Conservation (phyloP, 805 yeast genomes). For the Ogataea ganodermae region DNA sequence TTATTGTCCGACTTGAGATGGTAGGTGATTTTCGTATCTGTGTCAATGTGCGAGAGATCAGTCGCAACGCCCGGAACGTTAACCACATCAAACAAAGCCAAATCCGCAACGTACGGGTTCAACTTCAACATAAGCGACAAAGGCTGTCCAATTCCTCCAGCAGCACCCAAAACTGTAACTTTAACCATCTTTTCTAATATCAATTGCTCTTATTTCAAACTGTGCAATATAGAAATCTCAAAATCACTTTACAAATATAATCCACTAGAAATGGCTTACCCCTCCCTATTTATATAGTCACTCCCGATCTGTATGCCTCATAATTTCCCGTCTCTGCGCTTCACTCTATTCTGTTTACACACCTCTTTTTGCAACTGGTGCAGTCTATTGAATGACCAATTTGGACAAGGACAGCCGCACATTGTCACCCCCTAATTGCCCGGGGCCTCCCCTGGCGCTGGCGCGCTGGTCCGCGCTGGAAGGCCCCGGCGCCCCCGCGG, state of each 20-base stretch:
- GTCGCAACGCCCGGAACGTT: conserved; percentile 86
- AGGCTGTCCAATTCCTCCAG: conserved; percentile 95
- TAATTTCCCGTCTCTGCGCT: not conserved
- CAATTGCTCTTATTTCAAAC: too few relatives aligned
- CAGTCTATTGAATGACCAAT: conserved; percentile 10
- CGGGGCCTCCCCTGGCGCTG: not conserved
- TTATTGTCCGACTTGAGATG: conserved; percentile 42
- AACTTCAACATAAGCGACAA: conserved; percentile 78
- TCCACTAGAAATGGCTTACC: not conserved
- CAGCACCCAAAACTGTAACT: conserved; percentile 81
- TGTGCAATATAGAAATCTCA: too few relatives aligned
- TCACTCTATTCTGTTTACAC: conserved; percentile 1
- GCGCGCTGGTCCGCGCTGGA: too few relatives aligned
- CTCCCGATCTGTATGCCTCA: conserved; percentile 2
- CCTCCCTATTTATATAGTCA: conserved; percentile 6
- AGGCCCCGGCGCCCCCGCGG: too few relatives aligned
- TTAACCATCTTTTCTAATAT: conserved; percentile 23
- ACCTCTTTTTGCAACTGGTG: not conserved
- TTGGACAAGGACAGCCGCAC: conserved; percentile 9
- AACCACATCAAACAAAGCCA: conserved; percentile 84
- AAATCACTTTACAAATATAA: not conserved
- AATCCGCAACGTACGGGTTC: conserved; percentile 58
- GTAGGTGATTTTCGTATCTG: conserved; percentile 46
- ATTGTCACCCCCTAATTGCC: conserved; percentile 1
- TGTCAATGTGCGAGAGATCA: conserved; percentile 77